Evolutionary conservation across 2,329 filamentous ascomycete genomes (phyloP).

Genomic region (Botrytis aclada): DNA sequence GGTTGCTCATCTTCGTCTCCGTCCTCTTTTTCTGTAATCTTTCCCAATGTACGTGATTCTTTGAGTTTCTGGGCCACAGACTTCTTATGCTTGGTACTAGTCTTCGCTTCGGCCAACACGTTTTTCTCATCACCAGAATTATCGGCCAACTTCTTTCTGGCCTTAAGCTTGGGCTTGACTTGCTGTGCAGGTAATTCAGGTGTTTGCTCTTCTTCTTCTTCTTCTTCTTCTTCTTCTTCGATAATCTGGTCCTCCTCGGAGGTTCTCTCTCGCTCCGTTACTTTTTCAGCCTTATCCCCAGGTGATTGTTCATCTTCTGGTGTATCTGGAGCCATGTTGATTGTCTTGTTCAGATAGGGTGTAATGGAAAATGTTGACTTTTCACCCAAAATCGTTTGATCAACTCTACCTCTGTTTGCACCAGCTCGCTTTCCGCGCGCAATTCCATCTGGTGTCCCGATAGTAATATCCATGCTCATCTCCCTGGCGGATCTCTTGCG

Average conservation of each 20-base stretch:
- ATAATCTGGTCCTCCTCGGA: slow-evolving; percentile 18
- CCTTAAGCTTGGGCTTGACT: slow-evolving; percentile 24
- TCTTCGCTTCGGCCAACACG: slow-evolving; percentile 44
- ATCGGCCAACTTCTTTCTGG: slow-evolving; percentile 28
- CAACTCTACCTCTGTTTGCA: slow-evolving; percentile 55
- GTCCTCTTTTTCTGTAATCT: slow-evolving; percentile 42
- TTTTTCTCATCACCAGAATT: slow-evolving; percentile 40
- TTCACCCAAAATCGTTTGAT: slow-evolving; percentile 66
- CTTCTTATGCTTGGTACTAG: slow-evolving; percentile 32
- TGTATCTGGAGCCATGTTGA: slow-evolving; percentile 50
- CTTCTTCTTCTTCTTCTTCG: slow-evolving; percentile 14
- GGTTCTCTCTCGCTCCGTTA: slow-evolving; percentile 17
- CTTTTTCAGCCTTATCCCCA: slow-evolving; percentile 13
- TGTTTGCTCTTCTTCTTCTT: slow-evolving; percentile 8
- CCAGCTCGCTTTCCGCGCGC: slow-evolving; percentile 43
- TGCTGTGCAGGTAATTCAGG: slow-evolving; percentile 13
- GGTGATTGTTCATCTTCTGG: slow-evolving; percentile 21
- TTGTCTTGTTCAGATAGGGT: slow-evolving; percentile 80
- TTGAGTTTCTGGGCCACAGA: slow-evolving; percentile 36
- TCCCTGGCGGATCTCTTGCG: slow-evolving; percentile 44
- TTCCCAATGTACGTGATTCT: slow-evolving; percentile 39
- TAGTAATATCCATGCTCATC: slow-evolving; percentile 45
- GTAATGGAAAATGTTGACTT: slow-evolving; percentile 94
- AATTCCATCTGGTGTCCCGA: slow-evolving; percentile 50
- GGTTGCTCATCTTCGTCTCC: slow-evolving; percentile 30